Evolutionary conservation across 2,329 filamentous ascomycete genomes (phyloP).

Genomic region (Fusarium secorum): DNA sequence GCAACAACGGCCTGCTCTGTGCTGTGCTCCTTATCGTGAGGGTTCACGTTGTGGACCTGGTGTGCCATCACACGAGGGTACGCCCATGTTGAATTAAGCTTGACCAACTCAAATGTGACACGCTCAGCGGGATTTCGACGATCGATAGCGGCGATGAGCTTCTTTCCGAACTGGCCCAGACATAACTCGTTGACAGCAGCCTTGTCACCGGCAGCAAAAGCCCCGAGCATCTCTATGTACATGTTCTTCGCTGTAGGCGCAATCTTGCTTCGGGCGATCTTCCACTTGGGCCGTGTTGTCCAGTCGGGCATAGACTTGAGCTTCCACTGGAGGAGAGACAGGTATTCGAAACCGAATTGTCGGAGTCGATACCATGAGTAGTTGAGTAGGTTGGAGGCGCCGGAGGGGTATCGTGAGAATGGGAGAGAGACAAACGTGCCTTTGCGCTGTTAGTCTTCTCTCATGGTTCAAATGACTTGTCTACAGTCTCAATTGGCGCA

Average conservation of each 20-base stretch:
- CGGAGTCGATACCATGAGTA: constrained; percentile 51
- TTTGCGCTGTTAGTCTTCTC: constrained; percentile 33
- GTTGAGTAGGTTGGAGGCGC: constrained; percentile 40
- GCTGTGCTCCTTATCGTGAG: constrained; percentile 48
- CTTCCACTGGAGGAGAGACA: constrained; percentile 50
- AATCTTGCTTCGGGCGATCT: constrained; percentile 52
- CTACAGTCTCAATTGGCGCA: constrained; percentile 2
- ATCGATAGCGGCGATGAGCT: constrained; percentile 62
- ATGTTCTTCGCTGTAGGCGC: constrained; percentile 64
- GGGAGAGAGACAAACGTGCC: constrained; percentile 59
- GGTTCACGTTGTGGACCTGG: constrained; percentile 58
- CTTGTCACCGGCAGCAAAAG: constrained; percentile 66
- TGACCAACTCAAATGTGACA: constrained; percentile 63
- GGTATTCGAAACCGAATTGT: constrained; percentile 47
- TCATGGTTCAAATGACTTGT: neutral
- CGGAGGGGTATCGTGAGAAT: constrained; percentile 46
- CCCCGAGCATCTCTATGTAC: constrained; percentile 68
- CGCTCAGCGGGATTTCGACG: constrained; percentile 56
- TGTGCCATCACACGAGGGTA: constrained; percentile 64
- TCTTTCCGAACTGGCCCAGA: constrained; percentile 58
- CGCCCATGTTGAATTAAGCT: constrained; percentile 53
- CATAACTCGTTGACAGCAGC: constrained; percentile 61
- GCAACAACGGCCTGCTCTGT: constrained; percentile 66
- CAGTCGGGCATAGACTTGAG: constrained; percentile 56
- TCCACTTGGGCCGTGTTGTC: constrained; percentile 53